These are phyloP conservation scores for Claviceps fusiformis DNA, from an alignment of 2,329 filamentous ascomycete genomes.

Conservation along the genomic window DNA sequence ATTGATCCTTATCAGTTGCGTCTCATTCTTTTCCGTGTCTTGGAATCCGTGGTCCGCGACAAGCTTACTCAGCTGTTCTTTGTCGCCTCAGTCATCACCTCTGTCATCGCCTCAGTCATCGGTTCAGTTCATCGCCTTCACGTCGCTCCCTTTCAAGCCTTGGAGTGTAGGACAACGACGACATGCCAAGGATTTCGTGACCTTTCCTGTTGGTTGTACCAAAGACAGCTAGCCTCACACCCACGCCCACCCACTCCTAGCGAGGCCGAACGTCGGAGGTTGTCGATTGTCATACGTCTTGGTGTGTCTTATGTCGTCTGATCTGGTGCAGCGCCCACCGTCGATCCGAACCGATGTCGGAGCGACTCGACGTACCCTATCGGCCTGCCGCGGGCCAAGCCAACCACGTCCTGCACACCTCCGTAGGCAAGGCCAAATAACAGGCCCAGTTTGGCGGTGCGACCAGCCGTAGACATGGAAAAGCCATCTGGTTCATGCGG, in stretches of 20 bases:
- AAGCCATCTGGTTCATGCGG: constrained; percentile 50
- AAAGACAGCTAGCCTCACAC: background rate
- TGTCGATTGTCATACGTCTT: background rate
- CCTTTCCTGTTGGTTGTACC: background rate
- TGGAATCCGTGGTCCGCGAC: too few relatives aligned
- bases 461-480: constrained; percentile 59
- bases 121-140: too few relatives aligned
- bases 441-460: constrained; percentile 69
- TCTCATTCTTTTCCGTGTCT: too few relatives aligned
- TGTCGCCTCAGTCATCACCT: too few relatives aligned
- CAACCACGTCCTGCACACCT: constrained; percentile 62
- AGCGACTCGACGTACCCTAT: constrained; percentile 64
- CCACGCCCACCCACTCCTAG: background rate
- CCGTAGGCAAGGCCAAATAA: constrained; percentile 70
- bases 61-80: too few relatives aligned
- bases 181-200: too few relatives aligned
- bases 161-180: too few relatives aligned
- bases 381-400: constrained; percentile 53
- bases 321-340: constrained; percentile 7
- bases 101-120: too few relatives aligned
- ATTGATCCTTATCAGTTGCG: too few relatives aligned
- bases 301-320: constrained; percentile 4
- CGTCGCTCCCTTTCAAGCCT: too few relatives aligned
- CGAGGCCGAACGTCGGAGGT: constrained; percentile 2
- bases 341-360: constrained; percentile 27